Conservation (phyloP, 345 rosid species). For the Laguncularia racemosa region DNA sequence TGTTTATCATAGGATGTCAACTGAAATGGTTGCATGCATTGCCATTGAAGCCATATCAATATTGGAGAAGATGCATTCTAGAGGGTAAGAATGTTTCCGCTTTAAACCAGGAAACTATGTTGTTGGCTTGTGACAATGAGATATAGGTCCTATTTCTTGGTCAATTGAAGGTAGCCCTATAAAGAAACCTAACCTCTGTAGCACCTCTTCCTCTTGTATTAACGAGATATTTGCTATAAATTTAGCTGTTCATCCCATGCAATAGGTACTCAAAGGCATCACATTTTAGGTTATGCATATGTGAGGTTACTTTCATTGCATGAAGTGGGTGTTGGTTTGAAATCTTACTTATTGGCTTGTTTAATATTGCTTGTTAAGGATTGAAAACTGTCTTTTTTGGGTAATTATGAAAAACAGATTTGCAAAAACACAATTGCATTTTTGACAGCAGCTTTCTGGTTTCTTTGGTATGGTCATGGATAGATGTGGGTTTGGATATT, state of each 20-base stretch:
- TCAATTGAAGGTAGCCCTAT: too few relatives aligned
- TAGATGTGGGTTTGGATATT: too few relatives aligned
- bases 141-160: background rate
- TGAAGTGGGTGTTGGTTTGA: background rate
- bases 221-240: too few relatives aligned
- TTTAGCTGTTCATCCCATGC: too few relatives aligned
- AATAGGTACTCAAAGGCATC: too few relatives aligned
- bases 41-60: conserved; percentile 52
- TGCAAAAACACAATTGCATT: too few relatives aligned
- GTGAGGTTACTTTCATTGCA: too few relatives aligned
- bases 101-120: background rate
- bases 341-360: background rate
- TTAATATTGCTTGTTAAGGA: background rate
- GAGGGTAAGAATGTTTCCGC: conserved; percentile 27
- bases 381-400: background rate
- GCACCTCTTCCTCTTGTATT: too few relatives aligned
- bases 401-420: background rate
- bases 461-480: too few relatives aligned
- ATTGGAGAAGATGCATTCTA: conserved; percentile 41
- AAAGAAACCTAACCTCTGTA: too few relatives aligned
- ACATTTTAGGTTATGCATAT: too few relatives aligned
- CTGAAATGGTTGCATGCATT: conserved; percentile 57
- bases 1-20: conserved; percentile 34
- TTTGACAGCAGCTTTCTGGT: too few relatives aligned
- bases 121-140: conserved; percentile 1